Base-by-base conservation (phyloP, 768 basidiomycete genomes). In the Phaeotremella fagi region DNA sequence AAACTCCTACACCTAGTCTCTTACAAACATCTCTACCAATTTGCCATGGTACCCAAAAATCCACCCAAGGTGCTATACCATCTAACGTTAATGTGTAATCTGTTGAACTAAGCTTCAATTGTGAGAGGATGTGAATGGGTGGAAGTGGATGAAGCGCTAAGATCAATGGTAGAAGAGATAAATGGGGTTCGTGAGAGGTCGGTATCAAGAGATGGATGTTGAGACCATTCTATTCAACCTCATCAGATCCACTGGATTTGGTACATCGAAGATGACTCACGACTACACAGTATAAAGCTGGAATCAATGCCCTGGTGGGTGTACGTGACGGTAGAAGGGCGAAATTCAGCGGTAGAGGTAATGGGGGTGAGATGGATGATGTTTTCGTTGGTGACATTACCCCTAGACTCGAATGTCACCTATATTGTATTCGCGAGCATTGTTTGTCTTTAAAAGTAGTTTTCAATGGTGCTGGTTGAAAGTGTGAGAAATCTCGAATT, bases 121-220 rank as follows among this genome's bases (percentile, higher is more conserved):
- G 29, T 4, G 57, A 31, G 35, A 63, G 31, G 25, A 61, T 38
- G 4, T 53, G 44, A 11, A 67, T 24, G 0, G 65, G 65, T 1
- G 59, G 36, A 2, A 35, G 37, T 1, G 59, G 59, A 9, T 33
- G 15, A 9, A 67, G 31, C 2, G 59, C 50, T 1, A 67, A 51
- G 23, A 63, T 29, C 15, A 67, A 49, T 2, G 65, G 52, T 3
- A 67, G 47, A 15, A 63, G 26, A 18, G 62, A 63, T 23, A 67
- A 4, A 38, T 67, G 65, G 20, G 65, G 55, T 5, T 24, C 23
- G 20, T 59, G 56, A 2, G 59, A 37, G 1, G 65, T 59, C 4
- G 53, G 46, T 4, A 67, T 48, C 38, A 62, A 56, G 16, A 67
- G 35, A 55, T 63, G 63, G 14, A 67, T 46, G 4, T 61, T 59